Evolutionary conservation across 2,329 filamentous ascomycete genomes (phyloP).

Genomic region (Botrytis elliptica): DNA sequence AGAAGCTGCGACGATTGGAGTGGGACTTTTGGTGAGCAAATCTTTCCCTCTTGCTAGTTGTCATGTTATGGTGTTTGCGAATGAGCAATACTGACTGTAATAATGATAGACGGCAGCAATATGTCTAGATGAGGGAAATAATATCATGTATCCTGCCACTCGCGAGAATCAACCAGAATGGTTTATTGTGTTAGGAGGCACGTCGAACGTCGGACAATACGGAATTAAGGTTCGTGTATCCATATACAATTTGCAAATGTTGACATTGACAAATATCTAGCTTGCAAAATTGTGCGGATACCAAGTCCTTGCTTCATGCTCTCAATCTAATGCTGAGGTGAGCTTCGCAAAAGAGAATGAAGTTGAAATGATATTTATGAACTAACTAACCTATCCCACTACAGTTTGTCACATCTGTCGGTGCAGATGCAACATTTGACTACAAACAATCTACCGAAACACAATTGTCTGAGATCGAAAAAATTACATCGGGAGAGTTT

Average conservation of each 20-base stretch:
- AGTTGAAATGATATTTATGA: too few species aligned
- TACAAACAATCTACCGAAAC: conserved; percentile 28
- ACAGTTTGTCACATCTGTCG: conserved; percentile 36
- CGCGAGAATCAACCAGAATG: conserved; percentile 38
- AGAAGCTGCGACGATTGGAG: conserved; percentile 41
- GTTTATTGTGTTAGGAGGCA: conserved; percentile 42
- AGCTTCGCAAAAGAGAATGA: neutral
- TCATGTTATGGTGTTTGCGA: neutral
- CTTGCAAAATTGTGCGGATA: conserved; percentile 41
- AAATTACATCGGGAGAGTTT: conserved; percentile 10
- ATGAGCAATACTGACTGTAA: neutral
- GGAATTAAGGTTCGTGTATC: conserved; percentile 35
- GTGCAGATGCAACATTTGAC: conserved; percentile 41
- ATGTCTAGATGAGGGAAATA: conserved; percentile 5
- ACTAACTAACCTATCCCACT: neutral
- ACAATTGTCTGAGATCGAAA: conserved; percentile 7
- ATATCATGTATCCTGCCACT: conserved; percentile 5
- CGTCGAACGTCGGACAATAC: conserved; percentile 41
- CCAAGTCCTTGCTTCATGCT: conserved; percentile 43
- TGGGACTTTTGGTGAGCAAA: conserved; percentile 39
- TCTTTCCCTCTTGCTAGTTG: neutral
- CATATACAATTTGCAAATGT: neutral
- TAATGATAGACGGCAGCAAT: conserved; percentile 13
- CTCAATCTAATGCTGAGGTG: conserved; percentile 26
- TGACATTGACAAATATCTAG: conserved; percentile 28